Evolutionary conservation across 1,284 basidiomycete genomes (phyloP), one percentile per base, ranked within the genome.

Genomic region (Papiliotrema nemorosa): DNA sequence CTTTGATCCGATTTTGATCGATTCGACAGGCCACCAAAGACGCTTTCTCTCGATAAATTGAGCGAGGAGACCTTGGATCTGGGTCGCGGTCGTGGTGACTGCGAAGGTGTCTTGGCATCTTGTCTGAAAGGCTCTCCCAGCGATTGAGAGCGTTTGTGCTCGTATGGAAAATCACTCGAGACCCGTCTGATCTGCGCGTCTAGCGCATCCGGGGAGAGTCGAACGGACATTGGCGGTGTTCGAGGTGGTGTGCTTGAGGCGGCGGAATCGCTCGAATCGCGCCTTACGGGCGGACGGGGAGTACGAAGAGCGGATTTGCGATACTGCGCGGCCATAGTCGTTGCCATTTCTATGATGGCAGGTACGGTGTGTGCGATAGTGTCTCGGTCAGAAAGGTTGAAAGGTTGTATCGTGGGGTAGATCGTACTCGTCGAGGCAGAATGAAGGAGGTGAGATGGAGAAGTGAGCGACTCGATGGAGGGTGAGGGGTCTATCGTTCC

Each of bases 321-420:
- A 43, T 47, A 62, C n/a, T 60, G 54, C 22, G 58, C 53, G 0
- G 69, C 64, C 1, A 68, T 44, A 4, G 27, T 41, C 2, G 52
- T 40, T 2, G 64, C 69, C 27, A 64, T 50, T 16, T 59, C 50
- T 9, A 71, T 44, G 2, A 71, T 41, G 2, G 56, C 54, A 12
- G 60, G 52, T 0, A 67, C 47, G 21, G 59, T 58, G 31, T 59
- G 58, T 16, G 44, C 36, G 18, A 51, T 53, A 6, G 37, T 36
- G 12, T 49, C 39, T 20, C 20, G 18, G 0, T 53, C 31, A 1
- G 47, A 33, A 24, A 55, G 33, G n/a, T 41, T 47, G 50, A 68
- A 65, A 1, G 62, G 58, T 49, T 68, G 64, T 10, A 71, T 37
- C 2, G 56, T 60, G 6, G 67, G 69, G 51, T 64, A 67, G 24